phyloP scores from a whole-genome alignment of 2,329 filamentous ascomycete species.

The Aspergillus persii region DNA sequence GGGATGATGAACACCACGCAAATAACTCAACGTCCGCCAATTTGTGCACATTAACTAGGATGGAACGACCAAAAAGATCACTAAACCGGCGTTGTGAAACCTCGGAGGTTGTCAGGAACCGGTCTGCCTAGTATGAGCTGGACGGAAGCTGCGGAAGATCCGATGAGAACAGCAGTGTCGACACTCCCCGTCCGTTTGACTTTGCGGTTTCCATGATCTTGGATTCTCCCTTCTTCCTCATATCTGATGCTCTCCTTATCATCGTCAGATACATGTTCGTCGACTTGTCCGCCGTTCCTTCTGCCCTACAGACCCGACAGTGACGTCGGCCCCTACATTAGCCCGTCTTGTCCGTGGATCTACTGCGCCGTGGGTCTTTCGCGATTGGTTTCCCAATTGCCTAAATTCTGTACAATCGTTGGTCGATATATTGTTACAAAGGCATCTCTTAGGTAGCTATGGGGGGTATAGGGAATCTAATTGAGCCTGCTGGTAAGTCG shows the following conservation, averaged over 20 bases:
- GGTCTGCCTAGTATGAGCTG: background rate
- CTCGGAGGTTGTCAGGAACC: no score
- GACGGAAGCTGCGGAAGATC: background rate
- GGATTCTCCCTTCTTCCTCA: background rate
- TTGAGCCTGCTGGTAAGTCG: constrained; percentile 19
- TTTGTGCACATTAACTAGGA: no score
- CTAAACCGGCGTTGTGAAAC: no score
- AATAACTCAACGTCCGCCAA: no score
- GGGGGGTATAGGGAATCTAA: constrained; percentile 11
- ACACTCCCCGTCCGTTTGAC: background rate
- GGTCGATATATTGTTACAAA: background rate
- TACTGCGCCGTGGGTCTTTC: no score
- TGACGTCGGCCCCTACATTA: background rate
- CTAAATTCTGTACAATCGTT: background rate
- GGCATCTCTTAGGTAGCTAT: constrained; percentile 1
- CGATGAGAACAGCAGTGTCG: background rate
- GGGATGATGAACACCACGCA: no score
- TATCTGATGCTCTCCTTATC: background rate
- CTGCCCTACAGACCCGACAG: background rate
- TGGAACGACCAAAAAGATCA: no score
- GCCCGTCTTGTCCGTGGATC: background rate
- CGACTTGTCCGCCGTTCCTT: background rate
- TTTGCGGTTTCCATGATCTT: background rate
- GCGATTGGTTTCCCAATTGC: no score
- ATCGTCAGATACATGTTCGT: background rate